Evolutionary conservation across 2,329 filamentous ascomycete species (phyloP), one percentile per base, ranked within the genome.

Genomic region (Aureobasidium musti): DNA sequence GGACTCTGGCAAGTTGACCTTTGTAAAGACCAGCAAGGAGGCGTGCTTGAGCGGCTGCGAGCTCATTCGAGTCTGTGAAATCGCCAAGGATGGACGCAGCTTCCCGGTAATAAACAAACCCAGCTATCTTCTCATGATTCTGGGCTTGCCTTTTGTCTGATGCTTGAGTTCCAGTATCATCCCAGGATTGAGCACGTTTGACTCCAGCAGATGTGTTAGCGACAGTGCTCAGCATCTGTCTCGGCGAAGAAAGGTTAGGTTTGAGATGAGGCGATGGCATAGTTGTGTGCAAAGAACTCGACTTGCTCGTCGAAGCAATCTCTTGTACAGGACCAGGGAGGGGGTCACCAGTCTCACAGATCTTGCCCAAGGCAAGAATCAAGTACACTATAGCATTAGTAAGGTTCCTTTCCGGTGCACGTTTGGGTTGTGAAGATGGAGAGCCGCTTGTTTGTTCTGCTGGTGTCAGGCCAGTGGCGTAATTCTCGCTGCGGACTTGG

Each of bases 11-110:
- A 30, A 97, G 80, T 75, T 98, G 95, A 3, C 92, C 92, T 69
- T 93, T 89, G 75, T 97, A 99, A 5, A 99, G 79, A 2, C 91
- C 92, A 19, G 92, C 92, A 54, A 98, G 83, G 28, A 98, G 86
- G 71, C 89, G 88, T 8, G 90, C 91, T 76, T 97, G 93, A 5
- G 96, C 91, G 74, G 95, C 90, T 70, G 90, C 88, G 67, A 98
- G 82, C 50, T 91, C 90, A 68, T 89, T 91, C 0, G 90, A 90
- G 14, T 91, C 93, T 41, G 88, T 83, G 60, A 95, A 87, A 67
- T 90, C 90, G 5, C 92, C 92, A 19, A 98, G 80, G 43, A 98
- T 97, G 68, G 95, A 90, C 0, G 89, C 89, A 2, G 92, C 94
- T 68, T 91, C 88, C 1, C 91, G 90, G 75, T 93, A 97, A 75